phyloP scores from a whole-genome alignment of 345 rosid genomes.

The Salix arbutifolia region DNA sequence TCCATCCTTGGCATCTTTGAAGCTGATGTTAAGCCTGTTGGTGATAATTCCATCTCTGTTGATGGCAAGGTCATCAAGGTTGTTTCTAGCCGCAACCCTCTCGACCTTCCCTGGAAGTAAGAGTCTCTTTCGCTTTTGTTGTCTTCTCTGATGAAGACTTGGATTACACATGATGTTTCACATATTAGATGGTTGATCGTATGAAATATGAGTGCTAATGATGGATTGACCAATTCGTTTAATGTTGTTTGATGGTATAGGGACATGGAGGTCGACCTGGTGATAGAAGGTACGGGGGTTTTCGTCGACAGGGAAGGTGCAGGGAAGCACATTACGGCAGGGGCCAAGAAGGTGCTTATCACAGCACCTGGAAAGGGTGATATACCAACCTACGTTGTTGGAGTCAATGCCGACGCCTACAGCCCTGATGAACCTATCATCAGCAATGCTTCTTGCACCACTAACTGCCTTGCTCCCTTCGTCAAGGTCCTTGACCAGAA shows the following conservation, averaged over 20 bases:
- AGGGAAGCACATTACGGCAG: conserved; percentile 88
- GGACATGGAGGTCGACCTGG: conserved; percentile 80
- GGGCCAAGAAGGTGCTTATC: conserved; percentile 92
- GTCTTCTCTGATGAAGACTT: neutral
- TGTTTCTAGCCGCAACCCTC: conserved; percentile 75
- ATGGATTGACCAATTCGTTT: neutral
- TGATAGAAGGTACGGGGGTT: conserved; percentile 96
- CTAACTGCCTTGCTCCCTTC: conserved; percentile 98
- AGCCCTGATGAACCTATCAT: conserved; percentile 68
- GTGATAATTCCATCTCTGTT: conserved; percentile 77
- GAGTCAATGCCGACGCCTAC: conserved; percentile 86
- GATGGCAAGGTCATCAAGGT: conserved; percentile 95
- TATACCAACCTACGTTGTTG: conserved; percentile 92
- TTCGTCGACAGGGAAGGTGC: conserved; percentile 96
- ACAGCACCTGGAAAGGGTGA: conserved; percentile 99
- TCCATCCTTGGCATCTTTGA: conserved; percentile 94
- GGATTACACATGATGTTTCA: neutral
- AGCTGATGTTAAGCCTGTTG: conserved; percentile 84
- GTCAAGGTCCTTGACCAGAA: conserved; percentile 99
- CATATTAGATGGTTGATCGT: neutral
- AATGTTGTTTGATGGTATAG: conserved; percentile 24
- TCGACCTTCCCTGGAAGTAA: conserved; percentile 85
- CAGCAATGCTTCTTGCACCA: conserved; percentile 98
- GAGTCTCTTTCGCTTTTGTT: conserved; percentile 2
- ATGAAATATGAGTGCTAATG: neutral